Evolutionary conservation across 1,139 yeast species (phyloP), one percentile per base, ranked within the genome.

Genomic region (Geotrichum aggregatum): DNA sequence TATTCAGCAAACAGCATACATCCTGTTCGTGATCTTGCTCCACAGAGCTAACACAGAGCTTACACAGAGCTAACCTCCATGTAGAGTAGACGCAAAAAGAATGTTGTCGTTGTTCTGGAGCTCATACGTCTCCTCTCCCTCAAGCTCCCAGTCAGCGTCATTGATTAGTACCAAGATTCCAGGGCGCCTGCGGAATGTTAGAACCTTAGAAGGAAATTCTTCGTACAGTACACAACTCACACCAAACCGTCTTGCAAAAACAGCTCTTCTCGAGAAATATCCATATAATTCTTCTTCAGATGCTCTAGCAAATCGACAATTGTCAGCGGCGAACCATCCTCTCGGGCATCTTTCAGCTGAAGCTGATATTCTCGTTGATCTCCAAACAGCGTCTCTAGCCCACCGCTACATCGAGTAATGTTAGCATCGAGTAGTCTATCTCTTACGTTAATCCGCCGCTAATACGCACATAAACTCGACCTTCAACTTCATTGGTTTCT

Each of bases 101-200:
- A 92, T 77, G 28, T 80, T 76, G 68, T 92, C 98, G 14, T 87
- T 84, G 45, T 78, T 72, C 64, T 87, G 87, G 19, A 92, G 68
- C 16, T 76, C 80, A 62, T 89, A 89, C 8, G 80, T 84, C 62
- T 87, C 92, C 69, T 83, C 89, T 11, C 91, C 98, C 66, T 89
- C 95, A 30, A 92, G 71, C 64, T 92, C 98, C 98, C 98, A 92
- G 70, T 92, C 98, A 0, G 96, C 83, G 64, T 92, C 98, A 64
- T 92, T 92, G 58, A 92, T 84, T 52, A 92, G 76, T 7, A 92
- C 96, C 58, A 92, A 73, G 44, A 92, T 88, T 1, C 98, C 98
- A 0, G 98, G 96, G 50, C 98, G 80, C 7, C 86, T 82, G 1
- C 76, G 14, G 10, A 45, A 24, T 36, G 14, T 38, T 31, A 31